A percentile compares a stretch with the other conserved stretches of the same genome.
Conservation (phyloP, 345 rosid genomes). For the Cochlearia excelsa region DNA sequence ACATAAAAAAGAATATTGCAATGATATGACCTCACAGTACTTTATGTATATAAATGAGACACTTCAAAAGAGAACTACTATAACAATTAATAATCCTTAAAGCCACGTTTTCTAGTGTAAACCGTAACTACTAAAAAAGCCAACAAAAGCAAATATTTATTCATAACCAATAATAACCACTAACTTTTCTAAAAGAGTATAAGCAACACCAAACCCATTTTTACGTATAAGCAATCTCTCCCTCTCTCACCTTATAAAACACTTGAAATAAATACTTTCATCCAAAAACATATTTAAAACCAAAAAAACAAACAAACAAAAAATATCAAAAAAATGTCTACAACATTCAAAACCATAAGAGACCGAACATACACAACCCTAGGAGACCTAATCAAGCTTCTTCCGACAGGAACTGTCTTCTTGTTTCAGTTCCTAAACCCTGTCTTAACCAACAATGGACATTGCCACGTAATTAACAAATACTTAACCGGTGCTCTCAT, state of each 20-base stretch:
- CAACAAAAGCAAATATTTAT: conserved; percentile 21
- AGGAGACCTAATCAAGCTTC: conserved; percentile 76
- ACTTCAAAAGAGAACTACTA: conserved; percentile 11
- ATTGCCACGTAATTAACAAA: conserved; percentile 56
- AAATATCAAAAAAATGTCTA: conserved; percentile 24
- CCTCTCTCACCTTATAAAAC: conserved; percentile 5
- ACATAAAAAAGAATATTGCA: too few species aligned
- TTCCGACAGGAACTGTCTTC: conserved; percentile 89
- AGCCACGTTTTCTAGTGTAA: conserved; percentile 32
- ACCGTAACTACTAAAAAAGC: conserved; percentile 22
- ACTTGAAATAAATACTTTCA: conserved; percentile 8
- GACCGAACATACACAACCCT: conserved; percentile 50
- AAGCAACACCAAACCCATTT: conserved; percentile 37
- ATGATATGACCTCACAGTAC: conserved; percentile 10
- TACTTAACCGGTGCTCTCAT: conserved; percentile 56
- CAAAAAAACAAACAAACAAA: not conserved
- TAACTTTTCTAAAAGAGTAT: conserved; percentile 34
- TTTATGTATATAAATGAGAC: conserved; percentile 19
- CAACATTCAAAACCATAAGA: conserved; percentile 38
- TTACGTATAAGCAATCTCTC: conserved; percentile 34
- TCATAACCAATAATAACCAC: not conserved
- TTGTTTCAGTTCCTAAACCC: conserved; percentile 81
- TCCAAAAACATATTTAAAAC: conserved; percentile 3
- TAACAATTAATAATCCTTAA: conserved; percentile 24
- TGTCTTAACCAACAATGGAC: conserved; percentile 68